Conservation (phyloP, 495 filamentous ascomycete genomes). For the Halenospora varia region DNA sequence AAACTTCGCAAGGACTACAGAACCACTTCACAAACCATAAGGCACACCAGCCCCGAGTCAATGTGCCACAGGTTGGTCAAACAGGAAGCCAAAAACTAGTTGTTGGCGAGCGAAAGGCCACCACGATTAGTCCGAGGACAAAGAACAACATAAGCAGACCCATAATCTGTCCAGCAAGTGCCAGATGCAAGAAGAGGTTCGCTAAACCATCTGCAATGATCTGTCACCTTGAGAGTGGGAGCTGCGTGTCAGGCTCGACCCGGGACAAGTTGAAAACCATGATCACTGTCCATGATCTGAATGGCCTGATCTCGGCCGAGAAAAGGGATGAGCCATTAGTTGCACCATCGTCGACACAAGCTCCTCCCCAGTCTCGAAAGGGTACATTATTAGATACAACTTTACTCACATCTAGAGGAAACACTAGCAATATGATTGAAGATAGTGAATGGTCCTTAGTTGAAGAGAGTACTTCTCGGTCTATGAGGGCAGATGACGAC, state of each 20-base stretch:
- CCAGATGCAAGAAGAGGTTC: neutral
- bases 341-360: no score
- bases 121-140: neutral
- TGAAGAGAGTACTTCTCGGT: neutral
- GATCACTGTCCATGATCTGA: no score
- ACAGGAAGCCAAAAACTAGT: neutral
- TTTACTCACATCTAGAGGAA: neutral
- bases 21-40: neutral
- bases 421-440: neutral
- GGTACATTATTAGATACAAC: neutral
- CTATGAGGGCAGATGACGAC: neutral
- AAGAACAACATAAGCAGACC: neutral
- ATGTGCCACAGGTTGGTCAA: neutral
- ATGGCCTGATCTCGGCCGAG: no score
- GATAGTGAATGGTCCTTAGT: neutral
- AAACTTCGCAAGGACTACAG: neutral
- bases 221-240: neutral
- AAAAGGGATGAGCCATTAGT: no score
- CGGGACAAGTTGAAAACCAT: no score
- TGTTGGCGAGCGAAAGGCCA: neutral
- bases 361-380: neutral
- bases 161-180: neutral
- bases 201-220: neutral
- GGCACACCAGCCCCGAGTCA: neutral
- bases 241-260: neutral